Evolutionary conservation across 2,329 filamentous ascomycete genomes (phyloP), one percentile per base, ranked within the genome.

Genomic region (Madurella mycetomatis): DNA sequence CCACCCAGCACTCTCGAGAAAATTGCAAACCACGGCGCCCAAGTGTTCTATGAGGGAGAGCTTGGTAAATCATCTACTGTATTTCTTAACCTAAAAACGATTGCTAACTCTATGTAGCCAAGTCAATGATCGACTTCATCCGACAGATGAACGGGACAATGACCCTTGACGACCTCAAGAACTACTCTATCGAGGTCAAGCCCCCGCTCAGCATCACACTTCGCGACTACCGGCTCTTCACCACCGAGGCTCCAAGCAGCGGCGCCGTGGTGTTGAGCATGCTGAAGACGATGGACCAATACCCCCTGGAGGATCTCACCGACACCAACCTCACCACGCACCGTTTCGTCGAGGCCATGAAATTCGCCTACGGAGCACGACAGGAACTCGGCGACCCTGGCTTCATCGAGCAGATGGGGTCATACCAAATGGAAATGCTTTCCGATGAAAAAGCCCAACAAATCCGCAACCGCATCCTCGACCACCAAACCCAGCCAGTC

Each of bases 271-370:
- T 83, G 4, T 75, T 95, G 62, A 84, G 82, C 53, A 84, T 86
- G 2, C 76, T 97, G 65, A 96, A 95, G 66, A 90, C 86, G 32
- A 80, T 96, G 70, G 86, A 92, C 69, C 87, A 88, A 16, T 96
- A 88, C 69, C 72, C 77, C 3, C 69, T 73, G 39, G 74, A 84
- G 25, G 84, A 83, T 56, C 67, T 76, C 8, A 56, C 70, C 11
- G 73, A 81, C 42, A 69, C 70, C 17, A 85, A 90, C 62, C 73
- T 95, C 0, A 90, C 85, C 39, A 86, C 86, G 0, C 94, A 97
- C 70, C 83, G 88, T 13, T 80, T 96, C 60, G 84, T 90, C 65
- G 94, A 97, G 75, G 87, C 91, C 12, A 90, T 96, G 74, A 82
- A 90, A 18, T 97, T 95, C 68, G 91, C 83, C 2, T 97, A 96